phyloP scores from a whole-genome alignment of 495 filamentous ascomycete species.

The Hypoxylon cercidicola region DNA sequence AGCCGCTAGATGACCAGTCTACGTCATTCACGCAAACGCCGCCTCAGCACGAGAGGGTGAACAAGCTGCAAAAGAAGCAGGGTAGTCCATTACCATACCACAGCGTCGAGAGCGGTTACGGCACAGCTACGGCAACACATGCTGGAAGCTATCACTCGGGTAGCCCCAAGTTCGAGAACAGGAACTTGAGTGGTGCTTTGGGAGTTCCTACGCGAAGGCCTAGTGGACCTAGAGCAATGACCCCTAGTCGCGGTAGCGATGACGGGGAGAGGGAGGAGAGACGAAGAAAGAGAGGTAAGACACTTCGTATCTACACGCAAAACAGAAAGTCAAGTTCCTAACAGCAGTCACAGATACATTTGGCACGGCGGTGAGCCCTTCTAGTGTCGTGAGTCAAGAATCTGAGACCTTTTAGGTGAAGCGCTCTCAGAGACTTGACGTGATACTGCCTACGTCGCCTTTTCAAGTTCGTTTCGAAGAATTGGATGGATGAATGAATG shows the following conservation, averaged over 20 bases:
- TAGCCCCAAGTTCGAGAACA: slow-evolving; percentile 58
- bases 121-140: slow-evolving; percentile 55
- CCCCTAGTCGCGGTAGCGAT: slow-evolving; percentile 52
- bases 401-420: slow-evolving; percentile 63
- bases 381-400: slow-evolving; percentile 53
- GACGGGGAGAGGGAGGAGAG: slow-evolving; percentile 54
- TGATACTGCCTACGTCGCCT: slow-evolving; percentile 37
- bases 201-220: slow-evolving; percentile 56
- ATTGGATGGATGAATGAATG: slow-evolving; percentile 27
- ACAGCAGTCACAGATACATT: slow-evolving; percentile 59
- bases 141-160: slow-evolving; percentile 53
- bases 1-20: slow-evolving; percentile 53
- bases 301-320: background rate
- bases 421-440: slow-evolving; percentile 37
- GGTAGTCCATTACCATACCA: slow-evolving; percentile 56
- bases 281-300: slow-evolving; percentile 63
- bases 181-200: slow-evolving; percentile 57
- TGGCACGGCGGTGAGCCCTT: slow-evolving; percentile 56
- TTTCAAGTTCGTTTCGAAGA: slow-evolving; percentile 43
- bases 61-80: slow-evolving; percentile 55
- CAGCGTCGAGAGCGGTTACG: slow-evolving; percentile 62
- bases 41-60: slow-evolving; percentile 51
- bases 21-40: slow-evolving; percentile 42
- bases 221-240: slow-evolving; percentile 64
- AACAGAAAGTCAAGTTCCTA: slow-evolving; percentile 10